A percentile compares a stretch with the other conserved stretches of the same genome.
Evolutionary conservation across 2,329 filamentous ascomycete genomes (phyloP).

Genomic region (Furcasterigmium furcatum): DNA sequence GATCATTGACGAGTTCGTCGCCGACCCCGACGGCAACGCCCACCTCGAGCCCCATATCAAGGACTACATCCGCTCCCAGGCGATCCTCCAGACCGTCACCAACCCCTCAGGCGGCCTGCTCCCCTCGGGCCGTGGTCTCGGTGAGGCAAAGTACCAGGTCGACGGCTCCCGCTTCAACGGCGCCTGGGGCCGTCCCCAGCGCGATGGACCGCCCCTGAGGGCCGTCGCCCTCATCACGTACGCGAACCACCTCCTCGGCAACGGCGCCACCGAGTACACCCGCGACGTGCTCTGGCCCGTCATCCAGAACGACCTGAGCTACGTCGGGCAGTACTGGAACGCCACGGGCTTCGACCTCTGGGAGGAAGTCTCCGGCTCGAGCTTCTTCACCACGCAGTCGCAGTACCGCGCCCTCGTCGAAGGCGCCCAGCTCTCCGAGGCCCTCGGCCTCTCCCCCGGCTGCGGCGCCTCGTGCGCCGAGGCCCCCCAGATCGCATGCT

Average conservation of each 20-base stretch:
- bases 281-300: constrained; percentile 49
- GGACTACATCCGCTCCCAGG: constrained; percentile 50
- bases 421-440: constrained; percentile 47
- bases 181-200: constrained; percentile 56
- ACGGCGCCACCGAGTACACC: constrained; percentile 29
- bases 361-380: constrained; percentile 56
- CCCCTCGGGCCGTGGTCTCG: constrained; percentile 42
- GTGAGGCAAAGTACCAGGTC: constrained; percentile 53
- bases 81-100: constrained; percentile 44
- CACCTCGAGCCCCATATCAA: constrained; percentile 42
- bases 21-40: constrained; percentile 30
- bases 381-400: constrained; percentile 56
- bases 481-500: constrained; percentile 48
- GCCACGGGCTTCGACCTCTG: constrained; percentile 56
- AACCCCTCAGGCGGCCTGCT: constrained; percentile 49
- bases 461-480: constrained; percentile 46
- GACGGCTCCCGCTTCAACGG: constrained; percentile 46
- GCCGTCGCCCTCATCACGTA: constrained; percentile 54
- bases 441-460: constrained; percentile 35
- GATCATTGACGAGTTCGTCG: constrained; percentile 47
- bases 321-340: constrained; percentile 52
- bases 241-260: constrained; percentile 42
- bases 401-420: constrained; percentile 48
- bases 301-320: constrained; percentile 53
- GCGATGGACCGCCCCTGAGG: constrained; percentile 57